Percentiles rank a stretch among this genome's conserved stretches.
phyloP scores from a whole-genome alignment of 805 yeast species.

The Saccharomycopsis selenospora region DNA sequence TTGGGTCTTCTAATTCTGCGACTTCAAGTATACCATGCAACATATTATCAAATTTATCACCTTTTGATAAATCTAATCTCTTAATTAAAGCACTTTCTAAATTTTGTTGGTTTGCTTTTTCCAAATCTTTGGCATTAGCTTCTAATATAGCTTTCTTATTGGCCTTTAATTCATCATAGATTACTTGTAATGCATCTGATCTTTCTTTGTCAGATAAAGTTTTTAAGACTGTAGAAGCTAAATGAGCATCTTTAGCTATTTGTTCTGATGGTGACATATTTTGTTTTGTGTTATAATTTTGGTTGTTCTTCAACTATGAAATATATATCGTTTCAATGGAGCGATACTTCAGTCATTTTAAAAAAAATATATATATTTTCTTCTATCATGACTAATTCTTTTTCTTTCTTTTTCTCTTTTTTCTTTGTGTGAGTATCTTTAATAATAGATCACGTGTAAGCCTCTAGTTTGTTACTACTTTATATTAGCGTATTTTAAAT shows the following conservation, averaged over 20 bases:
- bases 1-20: conserved; percentile 82
- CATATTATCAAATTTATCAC: conserved; percentile 89
- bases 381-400: neutral
- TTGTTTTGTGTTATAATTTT: too few species aligned
- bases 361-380: neutral
- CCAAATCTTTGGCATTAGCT: conserved; percentile 74
- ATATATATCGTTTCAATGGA: too few species aligned
- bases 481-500: too few species aligned
- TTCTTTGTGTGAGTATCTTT: neutral
- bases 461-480: neutral
- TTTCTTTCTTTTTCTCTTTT: neutral
- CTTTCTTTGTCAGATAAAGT: conserved; percentile 69
- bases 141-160: conserved; percentile 54
- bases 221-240: conserved; percentile 78
- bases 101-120: conserved; percentile 52
- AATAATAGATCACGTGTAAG: neutral
- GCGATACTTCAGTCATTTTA: neutral
- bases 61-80: conserved; percentile 72
- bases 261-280: conserved; percentile 37
- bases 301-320: too few species aligned
- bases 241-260: conserved; percentile 73
- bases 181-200: conserved; percentile 60
- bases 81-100: conserved; percentile 69
- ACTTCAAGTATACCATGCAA: conserved; percentile 91
- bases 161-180: conserved; percentile 59